These are phyloP conservation scores for Emmonsiellopsis sp. DNA, from an alignment of 2,329 filamentous ascomycete genomes.

Conservation along the genomic window DNA sequence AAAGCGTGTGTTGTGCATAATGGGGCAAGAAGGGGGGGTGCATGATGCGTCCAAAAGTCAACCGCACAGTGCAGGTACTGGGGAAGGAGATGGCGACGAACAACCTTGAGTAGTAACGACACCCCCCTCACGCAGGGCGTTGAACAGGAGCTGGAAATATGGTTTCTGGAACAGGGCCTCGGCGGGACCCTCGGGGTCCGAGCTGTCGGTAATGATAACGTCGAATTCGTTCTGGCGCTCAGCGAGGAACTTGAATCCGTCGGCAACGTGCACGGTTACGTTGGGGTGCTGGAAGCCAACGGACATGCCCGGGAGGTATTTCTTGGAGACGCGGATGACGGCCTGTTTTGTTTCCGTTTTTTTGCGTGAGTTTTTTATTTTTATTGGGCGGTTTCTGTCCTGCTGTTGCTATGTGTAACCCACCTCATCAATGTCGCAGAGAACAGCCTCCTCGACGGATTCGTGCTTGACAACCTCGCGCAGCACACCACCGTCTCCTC, in stretches of 20 bases:
- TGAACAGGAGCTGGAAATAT: conserved; percentile 90
- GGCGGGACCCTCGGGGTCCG: conserved; percentile 91
- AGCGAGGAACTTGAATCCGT: conserved; percentile 97
- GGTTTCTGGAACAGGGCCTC: conserved; percentile 97
- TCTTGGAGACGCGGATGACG: conserved; percentile 95
- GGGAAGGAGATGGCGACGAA: conserved; percentile 82
- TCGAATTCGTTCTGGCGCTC: conserved; percentile 97
- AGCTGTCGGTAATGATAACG: conserved; percentile 98
- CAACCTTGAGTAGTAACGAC: conserved; percentile 99
- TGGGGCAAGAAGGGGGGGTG: conserved; percentile 7
- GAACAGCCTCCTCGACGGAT: conserved; percentile 85
- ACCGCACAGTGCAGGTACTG: conserved; percentile 34
- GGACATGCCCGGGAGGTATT: conserved; percentile 92
- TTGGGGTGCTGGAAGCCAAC: conserved; percentile 91
- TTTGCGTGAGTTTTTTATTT: not conserved
- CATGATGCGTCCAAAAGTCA: not conserved
- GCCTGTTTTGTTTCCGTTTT: conserved; percentile 46
- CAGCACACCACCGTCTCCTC: conserved; percentile 93
- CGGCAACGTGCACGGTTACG: conserved; percentile 83
- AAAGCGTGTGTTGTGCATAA: not conserved
- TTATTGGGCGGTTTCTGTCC: not conserved
- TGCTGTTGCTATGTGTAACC: not conserved
- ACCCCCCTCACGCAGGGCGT: conserved; percentile 85
- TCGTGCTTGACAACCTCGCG: conserved; percentile 99
- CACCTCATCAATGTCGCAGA: conserved; percentile 97